Evolutionary conservation across 805 yeast genomes (phyloP).

Genomic region (Metschnikowia cubensis): DNA sequence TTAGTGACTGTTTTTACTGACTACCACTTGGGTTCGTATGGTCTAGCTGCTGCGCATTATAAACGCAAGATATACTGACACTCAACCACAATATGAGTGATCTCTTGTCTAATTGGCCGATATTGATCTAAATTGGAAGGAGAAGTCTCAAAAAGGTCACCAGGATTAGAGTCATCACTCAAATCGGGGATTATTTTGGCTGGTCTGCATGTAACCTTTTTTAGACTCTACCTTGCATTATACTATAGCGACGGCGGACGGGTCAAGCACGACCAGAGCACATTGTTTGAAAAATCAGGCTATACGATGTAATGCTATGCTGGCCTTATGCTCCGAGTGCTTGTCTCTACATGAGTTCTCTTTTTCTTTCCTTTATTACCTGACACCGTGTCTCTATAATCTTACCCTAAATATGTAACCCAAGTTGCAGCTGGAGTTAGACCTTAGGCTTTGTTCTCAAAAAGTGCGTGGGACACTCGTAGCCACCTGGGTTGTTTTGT

Average conservation of each 20-base stretch:
- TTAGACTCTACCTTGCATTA: too few species aligned
- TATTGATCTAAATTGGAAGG: too few species aligned
- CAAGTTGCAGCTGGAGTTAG: constrained; percentile 8
- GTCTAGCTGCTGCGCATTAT: neutral
- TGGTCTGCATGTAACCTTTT: too few species aligned
- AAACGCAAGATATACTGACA: neutral
- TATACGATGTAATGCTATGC: neutral
- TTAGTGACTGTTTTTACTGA: neutral
- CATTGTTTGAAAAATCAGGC: too few species aligned
- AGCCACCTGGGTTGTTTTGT: constrained; percentile 76
- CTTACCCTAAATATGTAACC: neutral
- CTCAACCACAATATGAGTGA: too few species aligned
- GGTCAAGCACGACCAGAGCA: neutral
- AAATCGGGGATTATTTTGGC: too few species aligned
- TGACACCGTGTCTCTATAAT: constrained; percentile 1
- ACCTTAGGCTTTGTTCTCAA: constrained; percentile 59
- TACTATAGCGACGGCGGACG: too few species aligned
- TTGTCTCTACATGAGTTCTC: neutral
- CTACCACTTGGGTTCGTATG: neutral
- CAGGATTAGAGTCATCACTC: too few species aligned
- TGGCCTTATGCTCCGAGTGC: neutral
- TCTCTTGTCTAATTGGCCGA: too few species aligned
- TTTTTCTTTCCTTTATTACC: neutral
- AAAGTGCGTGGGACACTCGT: constrained; percentile 87
- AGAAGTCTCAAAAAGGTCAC: too few species aligned